Percentiles rank a stretch among this genome's conserved stretches.
phyloP scores from a whole-genome alignment of 2,329 filamentous ascomycete genomes.

The Claviceps quebecensis region DNA sequence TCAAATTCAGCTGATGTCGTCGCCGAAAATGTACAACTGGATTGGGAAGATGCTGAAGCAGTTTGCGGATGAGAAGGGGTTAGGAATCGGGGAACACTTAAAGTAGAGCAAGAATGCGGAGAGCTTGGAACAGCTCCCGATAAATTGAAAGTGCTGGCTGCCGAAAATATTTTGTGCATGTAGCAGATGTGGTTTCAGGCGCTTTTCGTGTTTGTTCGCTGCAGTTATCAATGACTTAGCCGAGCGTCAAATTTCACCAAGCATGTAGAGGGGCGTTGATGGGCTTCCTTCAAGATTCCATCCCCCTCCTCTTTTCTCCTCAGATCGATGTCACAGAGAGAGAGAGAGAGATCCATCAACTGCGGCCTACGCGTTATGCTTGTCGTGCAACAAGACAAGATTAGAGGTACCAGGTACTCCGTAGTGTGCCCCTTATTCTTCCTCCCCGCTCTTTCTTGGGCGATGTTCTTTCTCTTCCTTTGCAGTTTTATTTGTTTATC shows the following conservation, averaged over 20 bases:
- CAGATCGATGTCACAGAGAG: too few species aligned
- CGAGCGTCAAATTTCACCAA: background rate
- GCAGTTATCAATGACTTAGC: background rate
- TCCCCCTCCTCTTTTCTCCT: too few species aligned
- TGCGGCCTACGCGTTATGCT: too few species aligned
- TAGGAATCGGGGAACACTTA: constrained; percentile 3
- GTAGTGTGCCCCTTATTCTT: too few species aligned
- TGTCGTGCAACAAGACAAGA: too few species aligned
- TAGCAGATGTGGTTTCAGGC: background rate
- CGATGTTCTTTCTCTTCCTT: background rate
- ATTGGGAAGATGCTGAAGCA: constrained; percentile 4
- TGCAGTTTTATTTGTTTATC: background rate
- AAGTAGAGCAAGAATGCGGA: background rate
- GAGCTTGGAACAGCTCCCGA: background rate
- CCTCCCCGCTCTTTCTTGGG: too few species aligned
- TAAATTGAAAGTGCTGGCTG: background rate
- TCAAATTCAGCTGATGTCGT: background rate
- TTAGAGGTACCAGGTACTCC: too few species aligned
- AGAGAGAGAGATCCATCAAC: too few species aligned
- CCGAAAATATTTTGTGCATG: background rate
- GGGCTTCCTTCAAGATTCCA: too few species aligned
- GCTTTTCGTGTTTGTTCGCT: background rate
- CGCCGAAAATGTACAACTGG: constrained; percentile 3
- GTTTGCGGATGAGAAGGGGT: constrained; percentile 3
- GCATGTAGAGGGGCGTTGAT: too few species aligned